These are phyloP conservation scores for Pseudogymnoascus sp. DNA, from an alignment of 2,329 filamentous ascomycete species.

Conservation along the genomic window DNA sequence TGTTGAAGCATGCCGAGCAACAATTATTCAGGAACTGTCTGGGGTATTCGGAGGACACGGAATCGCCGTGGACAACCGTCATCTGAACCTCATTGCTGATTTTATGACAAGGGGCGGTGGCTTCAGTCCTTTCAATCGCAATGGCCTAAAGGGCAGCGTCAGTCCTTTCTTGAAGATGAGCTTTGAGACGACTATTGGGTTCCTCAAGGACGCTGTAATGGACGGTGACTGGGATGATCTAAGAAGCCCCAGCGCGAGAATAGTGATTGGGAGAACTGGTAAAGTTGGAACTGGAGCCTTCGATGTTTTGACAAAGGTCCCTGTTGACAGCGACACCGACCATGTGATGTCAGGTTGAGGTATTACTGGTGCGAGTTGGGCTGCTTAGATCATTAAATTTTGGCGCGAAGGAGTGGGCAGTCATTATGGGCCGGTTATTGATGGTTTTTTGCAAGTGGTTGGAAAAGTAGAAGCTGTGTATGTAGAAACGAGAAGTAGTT, in stretches of 20 bases:
- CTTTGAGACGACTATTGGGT: constrained; percentile 93
- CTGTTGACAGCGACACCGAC: constrained; percentile 12
- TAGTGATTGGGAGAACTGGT: constrained; percentile 78
- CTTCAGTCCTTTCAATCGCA: constrained; percentile 88
- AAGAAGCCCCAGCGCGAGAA: constrained; percentile 73
- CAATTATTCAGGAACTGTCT: constrained; percentile 79
- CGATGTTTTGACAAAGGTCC: constrained; percentile 67
- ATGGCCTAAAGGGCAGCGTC: constrained; percentile 75
- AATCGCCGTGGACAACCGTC: constrained; percentile 84
- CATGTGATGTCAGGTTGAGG: constrained; percentile 2
- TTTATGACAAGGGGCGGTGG: constrained; percentile 93
- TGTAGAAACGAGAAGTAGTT: constrained; percentile 4
- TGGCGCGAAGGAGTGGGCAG: constrained; percentile 2
- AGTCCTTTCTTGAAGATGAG: constrained; percentile 98
- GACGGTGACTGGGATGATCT: constrained; percentile 88
- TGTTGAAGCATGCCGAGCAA: constrained; percentile 82
- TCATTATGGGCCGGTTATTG: constrained; percentile 1
- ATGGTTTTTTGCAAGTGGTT: constrained; percentile 7
- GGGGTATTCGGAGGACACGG: constrained; percentile 84
- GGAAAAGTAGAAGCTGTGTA: constrained; percentile 4
- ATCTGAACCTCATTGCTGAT: constrained; percentile 91
- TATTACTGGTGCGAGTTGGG: neutral
- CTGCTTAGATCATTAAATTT: neutral
- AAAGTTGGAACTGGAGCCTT: constrained; percentile 86
- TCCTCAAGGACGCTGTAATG: constrained; percentile 84